Evolutionary conservation across 768 basidiomycete species (phyloP).

Genomic region (Pholiota microspora): DNA sequence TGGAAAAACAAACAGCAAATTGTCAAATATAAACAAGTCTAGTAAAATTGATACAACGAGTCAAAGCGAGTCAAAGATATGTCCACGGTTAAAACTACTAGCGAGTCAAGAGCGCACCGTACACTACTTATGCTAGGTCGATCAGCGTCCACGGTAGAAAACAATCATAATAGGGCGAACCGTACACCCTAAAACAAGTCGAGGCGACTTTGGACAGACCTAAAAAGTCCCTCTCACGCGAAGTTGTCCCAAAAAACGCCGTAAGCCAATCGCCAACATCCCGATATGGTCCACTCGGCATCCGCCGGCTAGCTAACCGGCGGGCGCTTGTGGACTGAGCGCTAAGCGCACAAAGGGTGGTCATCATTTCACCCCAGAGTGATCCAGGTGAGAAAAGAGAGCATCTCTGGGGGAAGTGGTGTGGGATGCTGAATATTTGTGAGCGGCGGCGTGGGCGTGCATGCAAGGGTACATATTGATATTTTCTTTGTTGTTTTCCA

Average conservation of each 20-base stretch:
- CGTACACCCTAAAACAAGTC: background rate
- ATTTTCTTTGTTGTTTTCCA: background rate
- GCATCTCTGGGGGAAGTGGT: background rate
- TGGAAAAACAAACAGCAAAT: no score
- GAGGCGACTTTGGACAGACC: background rate
- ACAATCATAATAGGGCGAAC: background rate
- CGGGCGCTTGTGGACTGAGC: background rate
- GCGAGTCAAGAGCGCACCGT: background rate
- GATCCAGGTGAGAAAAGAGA: background rate
- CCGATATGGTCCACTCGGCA: background rate
- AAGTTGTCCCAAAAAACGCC: background rate
- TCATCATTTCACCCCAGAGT: slow-evolving; percentile 3
- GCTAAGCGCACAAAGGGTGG: background rate
- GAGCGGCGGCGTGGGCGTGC: background rate
- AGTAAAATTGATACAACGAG: no score
- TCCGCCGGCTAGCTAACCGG: background rate
- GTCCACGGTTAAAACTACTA: background rate
- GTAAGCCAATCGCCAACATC: background rate
- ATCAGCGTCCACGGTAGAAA: slow-evolving; percentile 2
- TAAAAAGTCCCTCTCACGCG: background rate
- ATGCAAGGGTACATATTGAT: background rate
- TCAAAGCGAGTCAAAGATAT: no score
- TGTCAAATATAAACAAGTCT: no score
- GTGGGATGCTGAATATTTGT: background rate
- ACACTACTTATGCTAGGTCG: background rate